Conservation (phyloP, 2,329 filamentous ascomycete genomes). For the Epichloe brachyelytri region DNA sequence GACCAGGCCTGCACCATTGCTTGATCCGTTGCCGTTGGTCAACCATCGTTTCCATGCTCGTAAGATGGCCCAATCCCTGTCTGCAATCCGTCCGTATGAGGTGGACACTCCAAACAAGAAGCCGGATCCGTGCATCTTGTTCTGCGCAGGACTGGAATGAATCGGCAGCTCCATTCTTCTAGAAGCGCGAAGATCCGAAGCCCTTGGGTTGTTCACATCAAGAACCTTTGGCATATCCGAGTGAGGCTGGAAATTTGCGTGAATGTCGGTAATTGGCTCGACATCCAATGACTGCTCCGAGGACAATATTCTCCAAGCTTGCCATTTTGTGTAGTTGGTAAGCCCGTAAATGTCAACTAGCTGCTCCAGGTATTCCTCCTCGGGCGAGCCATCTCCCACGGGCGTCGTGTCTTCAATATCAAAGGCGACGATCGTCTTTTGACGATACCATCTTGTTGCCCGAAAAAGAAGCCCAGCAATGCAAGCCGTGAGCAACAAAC, state of each 20-base stretch:
- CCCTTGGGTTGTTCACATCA: conserved; percentile 13
- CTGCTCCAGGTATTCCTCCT: conserved; percentile 21
- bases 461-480: conserved; percentile 17
- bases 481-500: conserved; percentile 11
- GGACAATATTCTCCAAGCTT: conserved; percentile 20
- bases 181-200: conserved; percentile 15
- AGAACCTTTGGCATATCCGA: conserved; percentile 13
- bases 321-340: conserved; percentile 21
- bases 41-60: conserved; percentile 33
- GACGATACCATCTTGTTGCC: conserved; percentile 8
- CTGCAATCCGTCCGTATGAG: conserved; percentile 26
- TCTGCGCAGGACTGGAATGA: conserved; percentile 16
- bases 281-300: conserved; percentile 15
- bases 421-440: conserved; percentile 2
- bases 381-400: conserved; percentile 11
- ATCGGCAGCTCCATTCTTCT: conserved; percentile 22
- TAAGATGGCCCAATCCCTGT: conserved; percentile 25
- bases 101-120: conserved; percentile 32
- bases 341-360: conserved; percentile 16
- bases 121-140: conserved; percentile 24
- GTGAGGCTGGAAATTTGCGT: conserved; percentile 19
- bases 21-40: conserved; percentile 25
- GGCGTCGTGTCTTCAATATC: conserved; percentile 8
- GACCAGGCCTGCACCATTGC: conserved; percentile 31
- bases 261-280: conserved; percentile 17